Evolutionary conservation across 1,139 yeast species (phyloP), one percentile per base, ranked within the genome.

Genomic region (Petasospora rhodanensis): DNA sequence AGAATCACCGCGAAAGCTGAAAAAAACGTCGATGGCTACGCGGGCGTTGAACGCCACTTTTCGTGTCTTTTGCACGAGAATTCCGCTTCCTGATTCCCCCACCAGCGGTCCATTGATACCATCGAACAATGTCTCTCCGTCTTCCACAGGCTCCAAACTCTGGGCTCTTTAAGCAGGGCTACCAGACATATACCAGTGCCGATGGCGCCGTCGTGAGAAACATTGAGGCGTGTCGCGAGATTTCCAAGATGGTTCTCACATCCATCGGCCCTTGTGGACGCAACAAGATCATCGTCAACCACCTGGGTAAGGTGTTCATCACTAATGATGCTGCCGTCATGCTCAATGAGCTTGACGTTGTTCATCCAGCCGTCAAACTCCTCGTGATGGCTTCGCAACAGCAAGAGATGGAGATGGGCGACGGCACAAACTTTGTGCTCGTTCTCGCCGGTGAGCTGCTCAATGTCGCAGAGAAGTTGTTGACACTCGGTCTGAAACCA

Each of bases 201-300:
- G 98, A 93, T 63, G 98, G 98, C 35, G 97, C 96, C 26, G 86
- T 91, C 39, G 73, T 76, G 49, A 76, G 96, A 55, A 91, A 93
- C 56, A 86, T 91, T 48, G 85, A 83, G 51, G 98, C 98, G 2
- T 91, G 93, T 35, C 76, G 95, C 52, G 97, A 91, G 59, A 84
- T 93, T 59, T 77, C 95, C 40, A 76, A 80, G 35, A 87, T 91
- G 76, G 84, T 93, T 45, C 73, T 89, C 43, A 87, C 97, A 5
- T 86, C 96, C 8, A 84, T 91, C 70, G 98, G 98, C 6, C 98
- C 98, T 40, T 84, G 94, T 61, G 98, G 98, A 32, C 75, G 96
- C 54, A 91, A 89, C 62, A 91, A 91, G 71, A 87, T 93, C 58
- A 81, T 91, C 52, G 96, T 89, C 38, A 91, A 91, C 63, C 82